Base-by-base conservation (phyloP, 2,329 filamentous ascomycete species). In the Penicillium sclerotiorum region DNA sequence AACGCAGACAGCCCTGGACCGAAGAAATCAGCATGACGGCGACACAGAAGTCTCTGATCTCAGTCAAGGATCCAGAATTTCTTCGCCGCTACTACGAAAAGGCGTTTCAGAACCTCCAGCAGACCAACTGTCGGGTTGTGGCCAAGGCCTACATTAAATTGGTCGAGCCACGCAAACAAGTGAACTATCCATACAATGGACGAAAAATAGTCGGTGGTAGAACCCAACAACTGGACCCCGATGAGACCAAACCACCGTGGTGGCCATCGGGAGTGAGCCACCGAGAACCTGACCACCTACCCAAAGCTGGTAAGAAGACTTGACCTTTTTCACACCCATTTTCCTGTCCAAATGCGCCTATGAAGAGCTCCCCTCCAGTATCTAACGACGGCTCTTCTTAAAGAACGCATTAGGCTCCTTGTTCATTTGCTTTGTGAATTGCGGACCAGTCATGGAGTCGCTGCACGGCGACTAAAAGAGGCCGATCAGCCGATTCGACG, bases 361-460 rank as follows among this genome's bases (percentile, higher is more conserved):
- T 20, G n/a, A n/a, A n/a, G n/a, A n/a, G n/a, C n/a, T n/a, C n/a
- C n/a, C n/a, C n/a, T n/a, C n/a, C n/a, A n/a, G n/a, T n/a, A n/a
- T n/a, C 37, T 27, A 33, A 30, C 12, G 11, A 20, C 18, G 30
- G 25, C 38, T 17, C 5, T 6, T 23, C 32, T 4, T 7, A 21
- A 39, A 73, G 72, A 73, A 41, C 62, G 72, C 12, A 69, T 74
- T 23, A 62, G 64, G 23, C 67, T 74, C 20, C 63, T 74, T 12
- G 65, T 72, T 17, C 68, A 74, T 51, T 71, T 74, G 21, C 62
- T 74, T 12, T 69, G 70, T 49, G 65, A 73, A 20, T 53, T 74
- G 13, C 61, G 59, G 17, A 60, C 66, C 15, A 69, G 60, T 39
- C 61, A 72, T 44, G 65, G 62, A 25, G 63, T 73, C 45, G 73